These are phyloP conservation scores for Dacryopinax primogenitus DNA, from an alignment of 768 basidiomycete genomes.

Conservation along the genomic window DNA sequence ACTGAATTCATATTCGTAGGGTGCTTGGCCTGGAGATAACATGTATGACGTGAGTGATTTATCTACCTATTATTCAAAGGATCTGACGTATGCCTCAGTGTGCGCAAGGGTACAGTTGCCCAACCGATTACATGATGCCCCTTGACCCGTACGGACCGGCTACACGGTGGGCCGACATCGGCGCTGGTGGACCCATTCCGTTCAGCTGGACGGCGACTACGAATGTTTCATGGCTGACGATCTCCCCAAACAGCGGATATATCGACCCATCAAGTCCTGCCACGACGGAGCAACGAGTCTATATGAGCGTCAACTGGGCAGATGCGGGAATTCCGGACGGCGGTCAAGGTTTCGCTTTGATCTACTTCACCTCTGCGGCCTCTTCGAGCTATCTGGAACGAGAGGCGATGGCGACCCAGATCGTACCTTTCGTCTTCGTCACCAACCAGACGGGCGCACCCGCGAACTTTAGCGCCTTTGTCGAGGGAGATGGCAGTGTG, in stretches of 20 bases:
- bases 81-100: not conserved
- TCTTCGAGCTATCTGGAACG: not conserved
- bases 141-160: slow-evolving; percentile 48
- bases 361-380: not conserved
- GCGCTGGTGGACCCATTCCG: slow-evolving; percentile 44
- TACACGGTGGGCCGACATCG: slow-evolving; percentile 45
- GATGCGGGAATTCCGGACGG: not conserved
- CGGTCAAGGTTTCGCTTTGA: not conserved
- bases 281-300: slow-evolving; percentile 38
- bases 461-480: slow-evolving; percentile 34
- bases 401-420: not conserved
- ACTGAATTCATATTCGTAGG: not conserved
- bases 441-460: slow-evolving; percentile 11
- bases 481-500: slow-evolving; percentile 50
- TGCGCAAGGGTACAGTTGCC: slow-evolving; percentile 4
- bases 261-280: slow-evolving; percentile 34
- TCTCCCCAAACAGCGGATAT: slow-evolving; percentile 37
- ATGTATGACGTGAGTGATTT: not conserved
- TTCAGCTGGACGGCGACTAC: slow-evolving; percentile 42
- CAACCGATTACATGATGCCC: slow-evolving; percentile 29
- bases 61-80: not conserved
- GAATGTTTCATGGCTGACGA: slow-evolving; percentile 42
- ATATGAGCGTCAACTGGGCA: slow-evolving; percentile 46
- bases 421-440: not conserved
- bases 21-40: not conserved